Evolutionary conservation across 2,329 filamentous ascomycete species (phyloP).

Genomic region (Phaeosphaeria sp.): DNA sequence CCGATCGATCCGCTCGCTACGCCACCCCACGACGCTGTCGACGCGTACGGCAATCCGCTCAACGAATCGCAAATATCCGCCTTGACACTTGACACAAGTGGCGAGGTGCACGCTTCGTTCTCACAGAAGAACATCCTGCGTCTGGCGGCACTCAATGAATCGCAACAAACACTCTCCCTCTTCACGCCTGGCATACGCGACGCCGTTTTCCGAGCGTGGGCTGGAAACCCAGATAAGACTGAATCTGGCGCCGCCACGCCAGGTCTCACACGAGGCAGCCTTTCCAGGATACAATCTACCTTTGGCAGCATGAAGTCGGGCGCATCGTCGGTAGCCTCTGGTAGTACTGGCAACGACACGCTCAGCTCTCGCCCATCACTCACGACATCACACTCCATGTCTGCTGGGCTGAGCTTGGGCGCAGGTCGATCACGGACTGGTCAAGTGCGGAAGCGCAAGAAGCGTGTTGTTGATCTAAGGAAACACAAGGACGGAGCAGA

Average conservation of each 20-base stretch:
- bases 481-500: slow-evolving; percentile 61
- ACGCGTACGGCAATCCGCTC: slow-evolving; percentile 77
- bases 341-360: slow-evolving; percentile 56
- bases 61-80: slow-evolving; percentile 78
- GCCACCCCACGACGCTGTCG: slow-evolving; percentile 81
- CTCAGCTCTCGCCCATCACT: slow-evolving; percentile 71
- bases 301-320: slow-evolving; percentile 56
- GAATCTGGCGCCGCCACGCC: slow-evolving; percentile 59
- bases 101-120: slow-evolving; percentile 87
- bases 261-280: slow-evolving; percentile 50
- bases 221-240: slow-evolving; percentile 74
- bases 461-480: slow-evolving; percentile 80
- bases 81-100: slow-evolving; percentile 77
- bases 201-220: slow-evolving; percentile 91
- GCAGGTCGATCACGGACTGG: slow-evolving; percentile 66
- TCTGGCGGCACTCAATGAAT: slow-evolving; percentile 82
- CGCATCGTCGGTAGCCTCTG: slow-evolving; percentile 43
- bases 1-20: slow-evolving; percentile 81
- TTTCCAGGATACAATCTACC: slow-evolving; percentile 56
- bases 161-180: slow-evolving; percentile 86
- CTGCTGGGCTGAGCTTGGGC: slow-evolving; percentile 68
- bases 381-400: slow-evolving; percentile 63
- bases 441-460: slow-evolving; percentile 79
- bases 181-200: slow-evolving; percentile 92
- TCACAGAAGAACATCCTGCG: slow-evolving; percentile 92